Percentiles rank a stretch among this genome's conserved stretches.
Evolutionary conservation across 148 eudicot species (phyloP).

Genomic region (Bassia scoparia): DNA sequence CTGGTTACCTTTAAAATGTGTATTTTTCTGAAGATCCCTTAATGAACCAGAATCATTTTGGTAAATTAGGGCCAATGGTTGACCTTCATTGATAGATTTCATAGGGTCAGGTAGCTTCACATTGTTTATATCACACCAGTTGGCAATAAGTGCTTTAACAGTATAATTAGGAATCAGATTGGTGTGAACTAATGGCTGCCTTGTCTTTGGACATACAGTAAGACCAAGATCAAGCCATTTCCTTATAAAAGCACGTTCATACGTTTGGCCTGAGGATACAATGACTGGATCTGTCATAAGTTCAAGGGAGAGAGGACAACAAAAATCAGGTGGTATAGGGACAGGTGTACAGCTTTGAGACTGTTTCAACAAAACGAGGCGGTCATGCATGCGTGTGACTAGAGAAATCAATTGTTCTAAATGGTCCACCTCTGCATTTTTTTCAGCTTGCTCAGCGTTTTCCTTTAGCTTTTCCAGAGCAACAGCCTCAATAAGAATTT

Average conservation of each 20-base stretch:
- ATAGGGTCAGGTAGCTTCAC: slow-evolving; percentile 82
- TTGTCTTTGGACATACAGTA: slow-evolving; percentile 91
- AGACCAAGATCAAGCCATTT: slow-evolving; percentile 96
- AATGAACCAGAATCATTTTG: slow-evolving; percentile 37
- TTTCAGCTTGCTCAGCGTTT: slow-evolving; percentile 89
- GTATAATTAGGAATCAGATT: slow-evolving; percentile 91
- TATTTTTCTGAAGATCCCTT: slow-evolving; percentile 27
- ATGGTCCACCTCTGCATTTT: slow-evolving; percentile 65
- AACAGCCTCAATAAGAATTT: slow-evolving; percentile 88
- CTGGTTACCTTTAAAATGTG: slow-evolving; percentile 45
- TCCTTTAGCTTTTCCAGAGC: slow-evolving; percentile 94
- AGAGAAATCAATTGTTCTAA: slow-evolving; percentile 71
- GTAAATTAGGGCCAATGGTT: slow-evolving; percentile 41
- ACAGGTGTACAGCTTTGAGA: slow-evolving; percentile 65
- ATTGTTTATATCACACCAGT: slow-evolving; percentile 85
- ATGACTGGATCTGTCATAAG: slow-evolving; percentile 98
- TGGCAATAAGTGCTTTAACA: slow-evolving; percentile 89
- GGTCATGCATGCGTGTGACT: slow-evolving; percentile 75
- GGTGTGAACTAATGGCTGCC: slow-evolving; percentile 79
- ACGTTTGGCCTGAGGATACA: slow-evolving; percentile 93
- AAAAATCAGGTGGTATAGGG: slow-evolving; percentile 80
- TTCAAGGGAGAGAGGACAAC: slow-evolving; percentile 93
- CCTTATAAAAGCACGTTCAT: slow-evolving; percentile 80
- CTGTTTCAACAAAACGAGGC: slow-evolving; percentile 65
- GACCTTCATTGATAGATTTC: slow-evolving; percentile 47